Conservation (phyloP, 2,329 filamentous ascomycete genomes). For the Gremmenia infestans region DNA sequence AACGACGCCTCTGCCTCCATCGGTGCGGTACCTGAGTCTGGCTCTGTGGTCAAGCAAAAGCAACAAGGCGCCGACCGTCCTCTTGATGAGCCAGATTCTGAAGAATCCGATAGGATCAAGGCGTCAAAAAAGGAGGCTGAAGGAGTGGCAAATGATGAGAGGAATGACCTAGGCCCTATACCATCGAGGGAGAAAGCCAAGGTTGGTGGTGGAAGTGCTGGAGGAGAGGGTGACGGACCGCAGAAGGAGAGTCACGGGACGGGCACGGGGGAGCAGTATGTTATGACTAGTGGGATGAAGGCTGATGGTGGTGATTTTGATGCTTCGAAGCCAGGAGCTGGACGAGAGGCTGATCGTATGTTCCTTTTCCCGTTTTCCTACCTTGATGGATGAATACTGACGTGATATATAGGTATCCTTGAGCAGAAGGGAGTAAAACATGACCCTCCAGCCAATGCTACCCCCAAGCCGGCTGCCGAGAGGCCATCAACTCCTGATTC, state of each 20-base stretch:
- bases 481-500: background rate
- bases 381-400: background rate
- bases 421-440: conserved; percentile 44
- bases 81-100: conserved; percentile 21
- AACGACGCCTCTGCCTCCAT: conserved; percentile 12
- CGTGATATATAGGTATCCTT: conserved; percentile 40
- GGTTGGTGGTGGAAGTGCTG: conserved; percentile 22
- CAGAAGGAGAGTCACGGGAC: conserved; percentile 34
- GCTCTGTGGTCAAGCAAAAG: conserved; percentile 20
- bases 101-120: conserved; percentile 3
- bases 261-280: conserved; percentile 51
- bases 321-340: conserved; percentile 57
- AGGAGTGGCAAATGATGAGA: background rate
- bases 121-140: conserved; percentile 16
- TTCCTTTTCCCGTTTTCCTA: background rate
- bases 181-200: conserved; percentile 28
- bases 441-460: conserved; percentile 24
- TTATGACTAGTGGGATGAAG: conserved; percentile 52
- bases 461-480: background rate
- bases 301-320: conserved; percentile 67
- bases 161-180: background rate
- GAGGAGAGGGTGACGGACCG: conserved; percentile 11
- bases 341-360: conserved; percentile 60
- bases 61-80: conserved; percentile 35
- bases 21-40: conserved; percentile 5